Percentiles rank a stretch among this genome's conserved stretches.
phyloP scores from a whole-genome alignment of 345 rosid genomes.

The Ceriops zippeliana region DNA sequence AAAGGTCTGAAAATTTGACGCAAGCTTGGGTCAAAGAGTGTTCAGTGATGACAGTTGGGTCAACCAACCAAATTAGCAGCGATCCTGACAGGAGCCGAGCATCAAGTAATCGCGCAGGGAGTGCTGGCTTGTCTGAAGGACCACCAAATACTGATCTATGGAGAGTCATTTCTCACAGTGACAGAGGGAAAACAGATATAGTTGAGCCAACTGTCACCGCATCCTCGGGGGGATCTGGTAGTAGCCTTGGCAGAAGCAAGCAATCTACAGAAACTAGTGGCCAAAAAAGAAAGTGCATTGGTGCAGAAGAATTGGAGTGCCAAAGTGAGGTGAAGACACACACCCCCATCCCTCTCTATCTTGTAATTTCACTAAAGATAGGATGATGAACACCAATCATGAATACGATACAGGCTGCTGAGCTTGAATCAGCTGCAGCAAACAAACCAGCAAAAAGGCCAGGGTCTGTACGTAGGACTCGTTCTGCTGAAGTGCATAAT shows the following conservation, averaged over 20 bases:
- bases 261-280: constrained; percentile 33
- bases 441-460: not conserved
- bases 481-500: constrained; percentile 3
- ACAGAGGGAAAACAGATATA: constrained; percentile 38
- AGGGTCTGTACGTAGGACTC: constrained; percentile 3
- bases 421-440: constrained; percentile 6
- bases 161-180: constrained; percentile 19
- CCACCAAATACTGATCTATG: constrained; percentile 27
- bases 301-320: constrained; percentile 50
- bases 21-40: constrained; percentile 33
- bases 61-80: constrained; percentile 47
- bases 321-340: constrained; percentile 49
- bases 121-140: constrained; percentile 30
- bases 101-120: constrained; percentile 33
- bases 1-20: constrained; percentile 12
- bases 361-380: not conserved
- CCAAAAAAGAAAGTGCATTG: constrained; percentile 57
- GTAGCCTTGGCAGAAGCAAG: constrained; percentile 48
- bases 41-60: constrained; percentile 57
- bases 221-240: constrained; percentile 70
- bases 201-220: constrained; percentile 43
- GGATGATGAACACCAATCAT: not conserved
- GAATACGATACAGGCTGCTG: not conserved
- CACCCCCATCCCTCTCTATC: not conserved
- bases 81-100: constrained; percentile 41